These are phyloP conservation scores for Rosellinia necatrix DNA, from an alignment of 2,329 filamentous ascomycete genomes.

Conservation along the genomic window DNA sequence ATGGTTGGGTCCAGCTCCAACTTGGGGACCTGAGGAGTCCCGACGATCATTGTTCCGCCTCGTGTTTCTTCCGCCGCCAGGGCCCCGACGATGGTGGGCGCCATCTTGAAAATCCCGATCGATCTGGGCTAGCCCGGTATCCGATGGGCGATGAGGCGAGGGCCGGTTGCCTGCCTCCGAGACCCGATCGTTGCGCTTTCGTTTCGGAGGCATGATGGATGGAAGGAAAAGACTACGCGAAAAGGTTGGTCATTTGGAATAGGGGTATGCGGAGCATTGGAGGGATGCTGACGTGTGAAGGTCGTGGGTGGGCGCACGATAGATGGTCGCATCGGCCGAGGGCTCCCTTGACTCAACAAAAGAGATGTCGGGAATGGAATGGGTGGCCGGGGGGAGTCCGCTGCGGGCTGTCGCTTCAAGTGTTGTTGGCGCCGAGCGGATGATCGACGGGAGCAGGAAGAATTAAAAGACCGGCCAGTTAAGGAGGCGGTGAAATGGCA, in stretches of 20 bases:
- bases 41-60: constrained; percentile 55
- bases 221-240: constrained; percentile 25
- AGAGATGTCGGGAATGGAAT: background rate
- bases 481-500: background rate
- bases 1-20: constrained; percentile 34
- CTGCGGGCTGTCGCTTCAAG: background rate
- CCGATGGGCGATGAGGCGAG: constrained; percentile 65
- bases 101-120: constrained; percentile 56
- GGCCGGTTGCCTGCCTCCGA: constrained; percentile 57
- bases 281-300: constrained; percentile 27
- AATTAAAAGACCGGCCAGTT: background rate
- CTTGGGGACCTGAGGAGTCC: constrained; percentile 52
- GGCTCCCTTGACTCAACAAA: constrained; percentile 24
- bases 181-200: constrained; percentile 61
- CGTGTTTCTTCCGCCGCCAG: constrained; percentile 51
- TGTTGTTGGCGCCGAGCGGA: background rate
- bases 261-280: constrained; percentile 17
- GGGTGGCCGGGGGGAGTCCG: background rate
- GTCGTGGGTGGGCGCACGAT: constrained; percentile 20
- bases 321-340: constrained; percentile 27
- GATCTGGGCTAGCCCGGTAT: constrained; percentile 60
- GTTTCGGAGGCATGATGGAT: constrained; percentile 60
- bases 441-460: background rate
- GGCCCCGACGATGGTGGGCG: constrained; percentile 44
- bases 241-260: constrained; percentile 33